phyloP scores from a whole-genome alignment of 2,329 filamentous ascomycete genomes.

The Ophiostoma himal-ulmi region DNA sequence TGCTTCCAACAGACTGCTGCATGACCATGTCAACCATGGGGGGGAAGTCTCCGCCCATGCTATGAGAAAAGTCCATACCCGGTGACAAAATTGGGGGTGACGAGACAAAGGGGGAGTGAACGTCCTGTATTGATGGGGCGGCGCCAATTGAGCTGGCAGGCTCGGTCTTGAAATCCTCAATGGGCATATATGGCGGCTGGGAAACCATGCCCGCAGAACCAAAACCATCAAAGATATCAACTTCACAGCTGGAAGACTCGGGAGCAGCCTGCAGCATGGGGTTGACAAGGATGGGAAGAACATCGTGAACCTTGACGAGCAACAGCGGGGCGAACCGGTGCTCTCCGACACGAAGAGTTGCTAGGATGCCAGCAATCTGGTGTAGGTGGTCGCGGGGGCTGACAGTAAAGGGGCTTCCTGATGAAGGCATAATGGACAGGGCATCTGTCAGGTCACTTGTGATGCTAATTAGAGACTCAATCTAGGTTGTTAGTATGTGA shows the following conservation, averaged over 20 bases:
- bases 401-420: slow-evolving; percentile 56
- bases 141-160: slow-evolving; percentile 36
- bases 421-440: slow-evolving; percentile 58
- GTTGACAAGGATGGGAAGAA: slow-evolving; percentile 57
- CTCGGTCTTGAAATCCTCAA: slow-evolving; percentile 47
- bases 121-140: slow-evolving; percentile 36
- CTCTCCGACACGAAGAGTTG: slow-evolving; percentile 66
- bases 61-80: slow-evolving; percentile 44
- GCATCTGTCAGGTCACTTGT: slow-evolving; percentile 68
- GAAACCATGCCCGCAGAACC: slow-evolving; percentile 58
- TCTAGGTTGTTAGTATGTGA: slow-evolving; percentile 36
- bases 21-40: slow-evolving; percentile 51
- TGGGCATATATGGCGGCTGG: slow-evolving; percentile 38
- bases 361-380: slow-evolving; percentile 61
- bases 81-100: slow-evolving; percentile 52
- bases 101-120: slow-evolving; percentile 47
- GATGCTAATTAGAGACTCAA: slow-evolving; percentile 76
- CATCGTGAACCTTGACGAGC: slow-evolving; percentile 67
- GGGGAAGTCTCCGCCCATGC: slow-evolving; percentile 40
- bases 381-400: slow-evolving; percentile 70
- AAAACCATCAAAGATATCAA: slow-evolving; percentile 63
- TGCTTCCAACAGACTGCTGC: slow-evolving; percentile 35
- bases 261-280: slow-evolving; percentile 56
- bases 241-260: slow-evolving; percentile 39
- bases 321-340: slow-evolving; percentile 72